Base-by-base conservation (phyloP, 75 land plant species). In the Cunninghamia lanceolata region DNA sequence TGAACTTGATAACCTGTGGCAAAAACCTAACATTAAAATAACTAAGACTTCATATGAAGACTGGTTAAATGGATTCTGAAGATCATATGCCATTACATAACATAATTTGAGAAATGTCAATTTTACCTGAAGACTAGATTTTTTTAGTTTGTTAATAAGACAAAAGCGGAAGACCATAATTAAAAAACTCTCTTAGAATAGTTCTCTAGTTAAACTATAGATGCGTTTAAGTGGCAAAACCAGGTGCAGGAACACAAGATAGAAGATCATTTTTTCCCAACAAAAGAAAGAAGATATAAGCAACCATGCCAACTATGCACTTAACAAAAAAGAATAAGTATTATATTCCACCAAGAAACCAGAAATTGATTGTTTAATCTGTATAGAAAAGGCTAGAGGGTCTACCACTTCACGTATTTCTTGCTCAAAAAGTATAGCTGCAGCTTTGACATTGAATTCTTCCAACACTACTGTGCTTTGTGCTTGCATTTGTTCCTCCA, bases 331-430 rank as follows among this genome's bases (percentile, higher is more conserved):
- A 80, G 13, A 43, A 6, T n/a, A 80, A 43, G 21, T 42, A 43
- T 28, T n/a, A 79, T 79, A 79, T 28, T 2, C 46, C 9, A 3
- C 21, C 47, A 78, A 78, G 2, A 80, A 43, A 80, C 82, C 32
- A 42, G n/a, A 30, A 10, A 80, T 45, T 80, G 50, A 80, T 28
- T 43, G 32, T 42, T 28, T 80, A 80, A 28, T 38, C 28, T 28
- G 68, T 40, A 39, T 17, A n/a, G 82, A 8, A 28, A 42, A 80
- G 54, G 28, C 30, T 11, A 50, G 38, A 84, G 14, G 56, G 84
- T 93, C 90, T 85, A 98, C 99, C 92, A 89, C 97, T 91, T 98
- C 98, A 56, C 92, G 91, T 35, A 98, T 85, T 90, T 98, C 99
- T 88, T 95, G 93, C 66, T 96, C 99, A 88, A 96, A 91, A 35